These are phyloP conservation scores for Xylaria multiplex DNA, from an alignment of 2,329 filamentous ascomycete species.

Conservation along the genomic window DNA sequence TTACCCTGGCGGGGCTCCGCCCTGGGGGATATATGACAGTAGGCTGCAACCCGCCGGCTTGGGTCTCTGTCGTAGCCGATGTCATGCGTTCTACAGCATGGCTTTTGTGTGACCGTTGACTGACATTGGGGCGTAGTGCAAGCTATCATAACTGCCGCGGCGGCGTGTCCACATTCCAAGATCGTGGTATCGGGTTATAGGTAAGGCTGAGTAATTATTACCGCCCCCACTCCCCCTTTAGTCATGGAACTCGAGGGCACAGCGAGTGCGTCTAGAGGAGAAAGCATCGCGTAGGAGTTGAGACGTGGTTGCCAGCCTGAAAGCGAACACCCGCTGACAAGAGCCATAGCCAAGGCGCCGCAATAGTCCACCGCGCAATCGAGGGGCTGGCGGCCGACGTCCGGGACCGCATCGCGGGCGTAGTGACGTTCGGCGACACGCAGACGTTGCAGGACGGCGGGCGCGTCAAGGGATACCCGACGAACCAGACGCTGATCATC, in stretches of 20 bases:
- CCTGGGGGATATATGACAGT: slow-evolving; percentile 46
- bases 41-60: background rate
- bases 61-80: no score
- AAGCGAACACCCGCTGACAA: background rate
- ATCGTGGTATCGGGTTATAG: slow-evolving; percentile 46
- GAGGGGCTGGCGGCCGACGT: slow-evolving; percentile 44
- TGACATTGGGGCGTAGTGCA: slow-evolving; percentile 36
- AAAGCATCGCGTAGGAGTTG: background rate
- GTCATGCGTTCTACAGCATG: background rate
- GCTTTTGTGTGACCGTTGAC: background rate
- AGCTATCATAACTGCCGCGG: slow-evolving; percentile 41
- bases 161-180: slow-evolving; percentile 44
- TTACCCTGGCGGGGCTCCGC: slow-evolving; percentile 46
- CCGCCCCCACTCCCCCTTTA: background rate
- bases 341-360: slow-evolving; percentile 49
- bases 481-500: slow-evolving; percentile 53
- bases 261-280: background rate
- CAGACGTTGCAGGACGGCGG: slow-evolving; percentile 51
- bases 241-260: no score
- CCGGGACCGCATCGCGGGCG: slow-evolving; percentile 49
- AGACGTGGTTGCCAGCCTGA: no score
- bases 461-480: slow-evolving; percentile 50
- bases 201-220: slow-evolving; percentile 24
- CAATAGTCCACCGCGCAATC: slow-evolving; percentile 53
- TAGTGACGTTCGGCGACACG: slow-evolving; percentile 53